Evolutionary conservation across 441 rosid genomes (phyloP), one percentile per base, ranked within the genome.

Genomic region (Brassica balearica): DNA sequence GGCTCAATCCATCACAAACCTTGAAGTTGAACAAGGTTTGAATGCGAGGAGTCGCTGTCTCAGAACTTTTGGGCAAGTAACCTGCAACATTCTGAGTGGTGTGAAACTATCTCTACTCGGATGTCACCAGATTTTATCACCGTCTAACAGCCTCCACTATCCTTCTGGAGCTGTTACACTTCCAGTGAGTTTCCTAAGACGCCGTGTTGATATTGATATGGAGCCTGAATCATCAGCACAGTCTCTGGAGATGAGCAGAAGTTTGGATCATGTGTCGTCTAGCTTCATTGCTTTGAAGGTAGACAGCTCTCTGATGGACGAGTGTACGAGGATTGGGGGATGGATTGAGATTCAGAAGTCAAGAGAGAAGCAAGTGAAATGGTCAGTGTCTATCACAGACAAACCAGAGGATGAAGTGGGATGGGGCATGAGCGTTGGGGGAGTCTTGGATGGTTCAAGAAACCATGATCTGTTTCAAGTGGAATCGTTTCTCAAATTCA

Each of bases 261-360:
- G 41, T 20, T 69, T 8, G 55, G 77, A 68, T 71, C 74, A 22
- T 51, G 46, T 72, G 65, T 75, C 83, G 6, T 80, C 82, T 9
- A 80, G 86, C 10, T 85, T 85, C 41, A 65, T 95, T 19, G 92
- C 94, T 56, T 65, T 95, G 81, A 86, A 81, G 87, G 70, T 48
- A 48, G 56, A 48, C 43, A 38, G 11, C 56, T 48, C 56, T 48
- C 17, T 48, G 0, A 4, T 48, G 8, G 91, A 90, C 34, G 97
- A 88, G 81, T 73, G 29, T 58, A 84, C 87, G 1, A 92, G 76
- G 77, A 43, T 95, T 36, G 86, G 86, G 8, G 92, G 91, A 78
- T 95, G 99, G 99, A 70, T 91, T 59, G 93, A 95, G 83, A 80
- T 86, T 87, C 83, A 87, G 72, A 85, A 84, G 34, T 82, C 85